A percentile compares a stretch with the other conserved stretches of the same genome.
Conservation (phyloP, 352 stramenopile genomes). For the Globisporangium polare region DNA sequence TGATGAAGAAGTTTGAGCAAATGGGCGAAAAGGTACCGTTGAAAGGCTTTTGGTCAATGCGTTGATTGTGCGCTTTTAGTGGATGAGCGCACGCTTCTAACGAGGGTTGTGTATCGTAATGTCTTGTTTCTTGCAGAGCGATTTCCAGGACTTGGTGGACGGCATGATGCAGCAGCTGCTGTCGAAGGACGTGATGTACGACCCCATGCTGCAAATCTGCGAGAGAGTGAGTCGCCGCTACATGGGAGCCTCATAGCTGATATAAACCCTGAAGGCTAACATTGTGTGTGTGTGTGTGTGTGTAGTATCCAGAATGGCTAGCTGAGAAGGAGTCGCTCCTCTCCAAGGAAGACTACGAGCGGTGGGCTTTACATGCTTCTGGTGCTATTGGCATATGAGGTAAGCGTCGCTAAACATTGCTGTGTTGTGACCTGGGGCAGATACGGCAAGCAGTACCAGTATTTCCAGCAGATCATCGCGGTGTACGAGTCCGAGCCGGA, state of each 20-base stretch:
- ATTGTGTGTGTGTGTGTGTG: background rate
- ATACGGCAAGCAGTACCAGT: conserved; percentile 97
- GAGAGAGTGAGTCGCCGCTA: conserved; percentile 54
- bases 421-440: conserved; percentile 17
- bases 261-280: background rate
- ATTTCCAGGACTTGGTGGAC: conserved; percentile 94
- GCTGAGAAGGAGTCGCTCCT: conserved; percentile 90
- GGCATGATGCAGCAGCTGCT: conserved; percentile 98
- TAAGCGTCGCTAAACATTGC: too few species aligned
- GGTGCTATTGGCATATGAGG: background rate
- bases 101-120: background rate
- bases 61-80: background rate
- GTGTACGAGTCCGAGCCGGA: conserved; percentile 97
- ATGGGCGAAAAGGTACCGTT: conserved; percentile 89
- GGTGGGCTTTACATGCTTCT: conserved; percentile 23
- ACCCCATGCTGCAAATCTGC: conserved; percentile 95
- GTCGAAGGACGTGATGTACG: conserved; percentile 98
- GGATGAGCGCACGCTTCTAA: background rate
- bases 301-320: conserved; percentile 95
- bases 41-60: background rate
- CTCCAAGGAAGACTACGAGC: conserved; percentile 90
- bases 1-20: conserved; percentile 96
- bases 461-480: conserved; percentile 96
- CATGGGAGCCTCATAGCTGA: background rate
- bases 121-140: conserved; percentile 36